Evolutionary conservation across 1,139 yeast genomes (phyloP), one percentile per base, ranked within the genome.

Genomic region (Kazachstania sp.): DNA sequence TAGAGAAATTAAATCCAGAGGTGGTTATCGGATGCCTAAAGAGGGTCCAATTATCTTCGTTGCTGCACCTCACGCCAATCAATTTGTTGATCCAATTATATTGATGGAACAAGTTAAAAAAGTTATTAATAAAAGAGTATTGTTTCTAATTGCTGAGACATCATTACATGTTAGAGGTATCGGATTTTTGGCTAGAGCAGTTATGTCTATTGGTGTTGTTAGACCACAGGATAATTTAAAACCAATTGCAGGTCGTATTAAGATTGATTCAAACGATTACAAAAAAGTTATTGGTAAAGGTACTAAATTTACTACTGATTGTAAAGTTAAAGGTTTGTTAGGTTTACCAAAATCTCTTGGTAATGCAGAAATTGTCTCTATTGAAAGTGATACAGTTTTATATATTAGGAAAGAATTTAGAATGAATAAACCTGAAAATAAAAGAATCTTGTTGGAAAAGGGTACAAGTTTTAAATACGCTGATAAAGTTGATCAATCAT

Each of bases 61-160:
- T 30, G 83, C 83, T 40, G 92, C 90, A 1, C 92, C 94, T 1
- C 92, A 84, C 65, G 87, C 87, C 16, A 83, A 83, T 61, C 94
- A 84, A 61, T 83, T 83, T 57, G 79, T 83, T 30, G 94, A 84
- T 62, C 86, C 85, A 2, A 73, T 83, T 4, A 67, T 83, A 35
- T 71, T 81, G 23, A 75, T 80, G 74, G 82, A 84, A 45, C 94
- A 45, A 32, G 53, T 49, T 18, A 70, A 75, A 45, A 79, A 77
- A 49, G 76, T 82, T 13, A 70, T 50, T 52, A 60, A 41, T 43
- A 60, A 35, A 51, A 57, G 47, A 37, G 50, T 45, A 53, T 60
- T 48, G 51, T 74, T 78, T 51, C 70, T 80, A 49, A 80, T 82
- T 47, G 92, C 92, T 2, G 85, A 81, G 23, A 72, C 74, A 18